Base-by-base conservation (phyloP, 495 filamentous ascomycete genomes). In the Diplogelasinospora grovesii region DNA sequence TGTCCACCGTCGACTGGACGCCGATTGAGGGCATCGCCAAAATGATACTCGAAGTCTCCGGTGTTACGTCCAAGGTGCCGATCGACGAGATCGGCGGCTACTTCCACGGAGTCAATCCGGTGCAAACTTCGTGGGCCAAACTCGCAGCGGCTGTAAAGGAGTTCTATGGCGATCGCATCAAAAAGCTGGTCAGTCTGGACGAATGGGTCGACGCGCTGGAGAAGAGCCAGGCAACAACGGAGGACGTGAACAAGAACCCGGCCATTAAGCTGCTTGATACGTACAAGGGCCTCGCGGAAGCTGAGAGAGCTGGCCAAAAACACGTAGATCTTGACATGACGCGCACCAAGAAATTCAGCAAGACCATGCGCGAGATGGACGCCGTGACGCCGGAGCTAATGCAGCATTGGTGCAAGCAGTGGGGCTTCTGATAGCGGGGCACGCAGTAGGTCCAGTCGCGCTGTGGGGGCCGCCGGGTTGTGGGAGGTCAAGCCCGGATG, bases 1-100 rank as follows among this genome's bases (percentile, higher is more conserved):
- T 68, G 48, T 57, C 60, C 5, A 50, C 44, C 0, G 49, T 79
- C 3, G 71, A 81, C 47, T 82, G 78, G 77, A 62, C 75, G 4
- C 74, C 76, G 0, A 56, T 65, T n/a, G 66, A 69, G 9, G 51
- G 66, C 3, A 59, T 73, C 36, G 60, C 66, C 1, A 53, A 62
- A 6, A 42, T 68, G 5, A 50, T 67, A 5, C 52, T 65, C 10
- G 60, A 68, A 9, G 55, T 64, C 11, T 54, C 56, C 2, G 61
- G 61, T 8, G 46, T 66, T 21, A 48, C 52, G 15, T 16, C 42
- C 11, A 22, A 48, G 1, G 41, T 61, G 1, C 26, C 54, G 2
- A 22, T 57, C 11, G 46, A 57, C 2, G 41, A 59, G 11, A 53
- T 66, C 29, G 32, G 43, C n/a, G 63, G 59, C 1, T 71, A 71